phyloP scores from a whole-genome alignment of 176 grass and related monocot genomes.

The Musa troglodytarum region DNA sequence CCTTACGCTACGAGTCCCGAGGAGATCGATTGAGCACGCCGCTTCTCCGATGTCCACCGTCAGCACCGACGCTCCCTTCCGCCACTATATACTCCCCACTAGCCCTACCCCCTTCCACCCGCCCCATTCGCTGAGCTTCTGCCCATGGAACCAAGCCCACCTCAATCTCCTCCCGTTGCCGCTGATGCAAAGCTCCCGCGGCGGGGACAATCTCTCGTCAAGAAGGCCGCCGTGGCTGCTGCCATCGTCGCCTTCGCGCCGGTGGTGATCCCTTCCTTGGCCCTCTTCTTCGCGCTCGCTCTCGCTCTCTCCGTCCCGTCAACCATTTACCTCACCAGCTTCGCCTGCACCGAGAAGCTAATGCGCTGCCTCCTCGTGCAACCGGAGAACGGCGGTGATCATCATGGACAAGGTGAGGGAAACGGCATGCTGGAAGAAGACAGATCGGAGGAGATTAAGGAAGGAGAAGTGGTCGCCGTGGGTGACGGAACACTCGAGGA shows the following conservation, averaged over 20 bases:
- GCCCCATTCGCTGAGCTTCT: no score
- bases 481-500: background rate
- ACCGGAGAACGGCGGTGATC: background rate
- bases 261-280: conserved; percentile 20
- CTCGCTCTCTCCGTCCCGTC: conserved; percentile 27
- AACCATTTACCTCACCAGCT: conserved; percentile 25
- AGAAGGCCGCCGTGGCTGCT: conserved; percentile 24
- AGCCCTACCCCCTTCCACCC: no score
- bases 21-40: no score
- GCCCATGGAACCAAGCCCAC: no score
- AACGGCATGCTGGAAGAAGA: background rate
- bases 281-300: conserved; percentile 13
- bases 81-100: no score
- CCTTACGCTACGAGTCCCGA: no score
- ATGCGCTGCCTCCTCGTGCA: conserved; percentile 8
- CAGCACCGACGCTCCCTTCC: no score
- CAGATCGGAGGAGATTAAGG: no score
- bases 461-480: background rate
- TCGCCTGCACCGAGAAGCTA: conserved; percentile 22
- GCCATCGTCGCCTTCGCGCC: conserved; percentile 12
- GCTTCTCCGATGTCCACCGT: no score
- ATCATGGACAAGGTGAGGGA: background rate
- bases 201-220: conserved; percentile 22
- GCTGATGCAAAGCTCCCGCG: background rate
- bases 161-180: no score